These are phyloP conservation scores for Acidomyces sp. DNA, from an alignment of 495 filamentous ascomycete species.

Conservation along the genomic window DNA sequence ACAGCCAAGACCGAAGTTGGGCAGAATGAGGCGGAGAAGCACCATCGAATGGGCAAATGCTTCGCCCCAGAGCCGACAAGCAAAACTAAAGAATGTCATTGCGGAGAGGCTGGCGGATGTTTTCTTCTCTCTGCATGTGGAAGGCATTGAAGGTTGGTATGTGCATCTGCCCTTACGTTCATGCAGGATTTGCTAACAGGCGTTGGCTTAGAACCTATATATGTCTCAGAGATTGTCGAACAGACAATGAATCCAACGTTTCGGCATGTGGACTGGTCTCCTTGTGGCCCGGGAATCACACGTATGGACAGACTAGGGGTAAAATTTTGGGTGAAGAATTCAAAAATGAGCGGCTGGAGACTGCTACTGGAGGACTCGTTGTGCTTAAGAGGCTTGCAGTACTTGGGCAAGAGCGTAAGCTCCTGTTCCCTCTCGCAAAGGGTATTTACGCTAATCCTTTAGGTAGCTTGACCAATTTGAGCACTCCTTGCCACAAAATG, in stretches of 20 bases:
- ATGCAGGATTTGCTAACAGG: no score
- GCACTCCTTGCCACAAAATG: conserved; percentile 72
- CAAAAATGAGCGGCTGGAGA: conserved; percentile 42
- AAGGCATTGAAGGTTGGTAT: conserved; percentile 24
- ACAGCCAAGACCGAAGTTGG: conserved; percentile 10
- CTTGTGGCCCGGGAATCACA: conserved; percentile 51
- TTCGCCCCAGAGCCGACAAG: conserved; percentile 56
- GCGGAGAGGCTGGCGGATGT: conserved; percentile 65
- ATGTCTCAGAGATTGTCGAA: conserved; percentile 73
- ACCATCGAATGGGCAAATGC: conserved; percentile 53
- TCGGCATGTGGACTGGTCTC: conserved; percentile 66
- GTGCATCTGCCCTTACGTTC: no score
- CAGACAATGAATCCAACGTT: conserved; percentile 84
- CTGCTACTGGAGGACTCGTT: conserved; percentile 61
- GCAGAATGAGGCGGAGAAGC: conserved; percentile 47
- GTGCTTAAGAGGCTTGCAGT: conserved; percentile 58
- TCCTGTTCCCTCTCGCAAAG: no score
- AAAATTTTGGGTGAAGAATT: conserved; percentile 63
- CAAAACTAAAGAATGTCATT: conserved; percentile 60
- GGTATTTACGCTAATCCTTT: no score
- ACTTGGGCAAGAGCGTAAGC: conserved; percentile 54
- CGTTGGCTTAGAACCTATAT: conserved; percentile 61
- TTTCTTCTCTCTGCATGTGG: conserved; percentile 71
- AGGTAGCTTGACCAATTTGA: conserved; percentile 52
- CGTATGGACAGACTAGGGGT: conserved; percentile 51